Conservation (phyloP, 345 rosid genomes). For the Aquilaria sinensis region DNA sequence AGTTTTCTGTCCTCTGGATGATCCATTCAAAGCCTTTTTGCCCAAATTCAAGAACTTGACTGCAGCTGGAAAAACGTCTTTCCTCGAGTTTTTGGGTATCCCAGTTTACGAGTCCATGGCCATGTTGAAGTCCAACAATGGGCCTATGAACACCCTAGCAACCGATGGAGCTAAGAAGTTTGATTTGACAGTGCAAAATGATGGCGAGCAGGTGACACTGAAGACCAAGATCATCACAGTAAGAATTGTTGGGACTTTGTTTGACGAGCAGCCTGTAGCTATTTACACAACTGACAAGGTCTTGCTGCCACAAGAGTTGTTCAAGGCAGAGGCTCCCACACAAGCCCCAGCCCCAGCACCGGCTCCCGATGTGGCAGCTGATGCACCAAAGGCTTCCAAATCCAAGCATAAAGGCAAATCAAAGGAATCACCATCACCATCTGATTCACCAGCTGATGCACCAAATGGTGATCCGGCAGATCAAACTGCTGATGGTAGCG, state of each 20-base stretch:
- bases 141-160: slow-evolving; percentile 85
- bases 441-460: slow-evolving; percentile 68
- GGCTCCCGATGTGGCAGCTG: slow-evolving; percentile 57
- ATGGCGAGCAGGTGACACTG: slow-evolving; percentile 65
- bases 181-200: slow-evolving; percentile 80
- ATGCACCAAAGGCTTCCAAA: slow-evolving; percentile 53
- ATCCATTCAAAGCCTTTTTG: slow-evolving; percentile 69
- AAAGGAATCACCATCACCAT: slow-evolving; percentile 21
- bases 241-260: slow-evolving; percentile 52
- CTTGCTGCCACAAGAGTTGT: slow-evolving; percentile 72
- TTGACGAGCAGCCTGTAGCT: slow-evolving; percentile 81
- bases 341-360: slow-evolving; percentile 72
- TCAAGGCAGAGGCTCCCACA: slow-evolving; percentile 46
- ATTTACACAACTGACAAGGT: slow-evolving; percentile 64
- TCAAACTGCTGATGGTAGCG: slow-evolving; percentile 45
- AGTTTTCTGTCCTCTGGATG: slow-evolving; percentile 93
- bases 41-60: slow-evolving; percentile 84
- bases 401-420: slow-evolving; percentile 23
- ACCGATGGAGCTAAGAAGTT: slow-evolving; percentile 78
- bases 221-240: slow-evolving; percentile 68
- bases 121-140: slow-evolving; percentile 83
- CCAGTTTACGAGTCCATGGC: slow-evolving; percentile 70
- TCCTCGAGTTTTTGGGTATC: slow-evolving; percentile 67
- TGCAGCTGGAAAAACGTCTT: slow-evolving; percentile 50
- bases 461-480: slow-evolving; percentile 54